Evolutionary conservation across 2,329 filamentous ascomycete genomes (phyloP), one percentile per base, ranked within the genome.

Genomic region (Xylaria sp.): DNA sequence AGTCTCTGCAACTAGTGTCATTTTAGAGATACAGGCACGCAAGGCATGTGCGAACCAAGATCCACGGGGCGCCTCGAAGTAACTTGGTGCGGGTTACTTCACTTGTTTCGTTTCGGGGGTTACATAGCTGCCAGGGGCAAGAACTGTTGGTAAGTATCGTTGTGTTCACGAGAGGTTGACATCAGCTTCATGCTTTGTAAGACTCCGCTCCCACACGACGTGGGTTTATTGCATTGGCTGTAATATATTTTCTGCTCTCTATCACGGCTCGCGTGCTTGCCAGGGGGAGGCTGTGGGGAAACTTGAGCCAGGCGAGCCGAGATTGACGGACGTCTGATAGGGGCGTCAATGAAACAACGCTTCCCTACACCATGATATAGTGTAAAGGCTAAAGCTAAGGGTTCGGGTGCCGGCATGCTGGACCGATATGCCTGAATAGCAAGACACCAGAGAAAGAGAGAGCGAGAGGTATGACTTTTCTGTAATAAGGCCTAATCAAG

Each of bases 261-360:
- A 42, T 31, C 10, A 33, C 10, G 29, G 4, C 31, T 66, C 27
- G 54, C 58, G 13, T 62, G 53, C 38, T 61, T 5, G 36, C 47
- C n/a, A 56, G 60, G 39, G 49, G 60, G n/a, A 25, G 45, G 39
- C 29, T 66, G 64, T 63, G 64, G 65, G 55, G 64, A 55, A 45
- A 49, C 29, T 15, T 11, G 22, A 61, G 44, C 53, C 20, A 57
- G 54, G 36, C 38, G 31, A 63, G 17, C 56, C 61, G 13, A 57
- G 44, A 42, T 44, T n/a, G 20, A 38, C 39, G 22, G 29, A 45
- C 15, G 59, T 15, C 36, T 45, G 49, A 50, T 39, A 13, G 29
- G 42, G 29, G 17, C 10, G 49, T 36, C 25, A 31, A 57, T 59
- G 54, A 59, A 59, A 66, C 54, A 55, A 47, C 39, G 53, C 33